Percentiles rank a stretch among this genome's conserved stretches.
Evolutionary conservation across 2,329 filamentous ascomycete species (phyloP).

Genomic region (Thermothelomyces thermophilus): DNA sequence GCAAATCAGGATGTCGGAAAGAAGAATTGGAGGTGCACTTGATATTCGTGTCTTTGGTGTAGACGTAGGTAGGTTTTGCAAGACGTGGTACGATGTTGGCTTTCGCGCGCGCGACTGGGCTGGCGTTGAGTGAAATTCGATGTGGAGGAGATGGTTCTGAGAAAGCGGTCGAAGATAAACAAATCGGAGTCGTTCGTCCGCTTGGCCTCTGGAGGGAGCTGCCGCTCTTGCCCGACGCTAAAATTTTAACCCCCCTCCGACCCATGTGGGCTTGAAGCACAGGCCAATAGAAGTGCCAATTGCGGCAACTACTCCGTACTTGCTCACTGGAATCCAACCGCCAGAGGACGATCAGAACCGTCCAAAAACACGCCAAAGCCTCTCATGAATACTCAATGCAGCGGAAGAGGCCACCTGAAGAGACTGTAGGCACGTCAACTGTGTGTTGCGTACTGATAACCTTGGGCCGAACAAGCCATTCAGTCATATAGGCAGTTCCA

Average conservation of each 20-base stretch:
- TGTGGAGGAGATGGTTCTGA: conserved; percentile 6
- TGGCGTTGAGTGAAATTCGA: conserved; percentile 11
- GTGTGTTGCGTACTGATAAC: no score
- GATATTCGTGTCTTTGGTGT: background rate
- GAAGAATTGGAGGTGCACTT: background rate
- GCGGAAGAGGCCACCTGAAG: no score
- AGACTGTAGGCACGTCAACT: no score
- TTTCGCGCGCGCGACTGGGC: conserved; percentile 4
- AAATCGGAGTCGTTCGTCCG: conserved; percentile 11
- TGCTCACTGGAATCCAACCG: no score
- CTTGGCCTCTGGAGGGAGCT: conserved; percentile 1
- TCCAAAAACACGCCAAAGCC: no score
- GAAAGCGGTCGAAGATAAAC: conserved; percentile 14
- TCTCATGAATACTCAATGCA: no score
- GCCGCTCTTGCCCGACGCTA: conserved; percentile 15
- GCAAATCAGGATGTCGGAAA: background rate
- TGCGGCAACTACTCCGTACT: no score
- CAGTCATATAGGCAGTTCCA: no score
- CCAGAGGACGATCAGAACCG: no score
- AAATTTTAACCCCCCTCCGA: conserved; percentile 14
- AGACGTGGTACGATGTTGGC: background rate
- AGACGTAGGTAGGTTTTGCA: background rate
- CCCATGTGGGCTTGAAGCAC: background rate
- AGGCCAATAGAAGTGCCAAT: no score
- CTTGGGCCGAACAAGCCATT: no score